Base-by-base conservation (phyloP, 495 filamentous ascomycete species). In the Tetracladium marchalianum region DNA sequence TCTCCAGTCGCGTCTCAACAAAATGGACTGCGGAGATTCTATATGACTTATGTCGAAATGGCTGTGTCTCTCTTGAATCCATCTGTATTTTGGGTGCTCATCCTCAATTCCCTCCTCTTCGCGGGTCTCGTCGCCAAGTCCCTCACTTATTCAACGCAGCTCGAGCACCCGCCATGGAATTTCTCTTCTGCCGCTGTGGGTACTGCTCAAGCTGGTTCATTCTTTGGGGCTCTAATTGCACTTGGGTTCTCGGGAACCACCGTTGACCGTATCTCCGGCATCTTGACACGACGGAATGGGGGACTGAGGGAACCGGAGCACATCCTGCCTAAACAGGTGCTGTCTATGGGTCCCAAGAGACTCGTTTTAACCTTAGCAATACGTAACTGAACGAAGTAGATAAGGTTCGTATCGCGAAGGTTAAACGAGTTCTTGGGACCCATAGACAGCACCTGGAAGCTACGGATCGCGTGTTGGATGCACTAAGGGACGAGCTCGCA, bases 81-180 rank as follows among this genome's bases (percentile, higher is more conserved):
- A 1, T 31, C 43, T 15, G 36, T 49, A 13, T 27, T 49, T 18
- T 49, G 46, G 46, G 39, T 36, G 11, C n/a, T 43, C 10, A 24
- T 43, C 0, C 46, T 49, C 15, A 49, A 49, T 34, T 32, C 46
- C 0, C 18, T 49, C 11, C 32, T 49, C 18, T 49, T 49, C 32
- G 46, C 31, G 2, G 37, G 39, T 17, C 37, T 49, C 39, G 39
- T 49, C 18, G n/a, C 32, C 4, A 42, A 19, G 16, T 42, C 31
- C 16, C 10, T n/a, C 1, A 49, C 39, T n/a, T 49, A 42, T 31
- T 33, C 18, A 3, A 4, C 24, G 10, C 12, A 43, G 24, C 40
- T 43, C 24, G 40, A 31, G 22, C 16, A 8, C 8, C 40, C 40
- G 5, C 40, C 40, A n/a, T 43, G 40, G 40, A 43, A 43, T 31